Evolutionary conservation across 2,329 filamentous ascomycete species (phyloP).

Genomic region (Lachnellula occidentalis): DNA sequence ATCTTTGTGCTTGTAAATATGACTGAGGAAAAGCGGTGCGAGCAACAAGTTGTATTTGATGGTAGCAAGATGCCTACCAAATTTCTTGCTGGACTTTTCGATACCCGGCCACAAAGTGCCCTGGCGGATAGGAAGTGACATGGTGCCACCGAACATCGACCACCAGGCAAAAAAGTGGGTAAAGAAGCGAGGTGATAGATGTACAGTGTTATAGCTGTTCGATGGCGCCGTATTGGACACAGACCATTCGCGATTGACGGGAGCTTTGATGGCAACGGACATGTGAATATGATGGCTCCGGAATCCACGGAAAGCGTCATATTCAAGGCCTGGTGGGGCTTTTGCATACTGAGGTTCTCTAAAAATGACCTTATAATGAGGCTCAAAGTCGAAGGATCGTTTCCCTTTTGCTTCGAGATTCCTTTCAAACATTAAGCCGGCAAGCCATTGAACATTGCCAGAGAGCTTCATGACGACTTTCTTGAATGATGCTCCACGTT

Average conservation of each 20-base stretch:
- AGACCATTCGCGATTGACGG: constrained; percentile 80
- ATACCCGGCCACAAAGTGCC: constrained; percentile 84
- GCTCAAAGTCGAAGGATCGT: constrained; percentile 81
- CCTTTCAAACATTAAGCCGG: constrained; percentile 86
- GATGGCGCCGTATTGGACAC: constrained; percentile 69
- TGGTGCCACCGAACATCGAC: constrained; percentile 90
- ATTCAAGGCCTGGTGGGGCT: constrained; percentile 49
- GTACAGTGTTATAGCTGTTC: constrained; percentile 91
- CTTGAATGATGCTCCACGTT: constrained; percentile 80
- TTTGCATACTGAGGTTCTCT: constrained; percentile 74
- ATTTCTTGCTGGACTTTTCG: constrained; percentile 98
- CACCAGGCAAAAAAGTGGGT: constrained; percentile 98
- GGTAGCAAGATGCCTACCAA: constrained; percentile 92
- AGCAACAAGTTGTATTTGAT: constrained; percentile 95
- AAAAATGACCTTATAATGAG: constrained; percentile 86
- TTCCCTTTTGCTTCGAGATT: constrained; percentile 61
- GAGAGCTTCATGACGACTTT: constrained; percentile 99
- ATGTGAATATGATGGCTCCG: constrained; percentile 95
- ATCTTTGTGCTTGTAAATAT: constrained; percentile 98
- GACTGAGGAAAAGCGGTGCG: constrained; percentile 88
- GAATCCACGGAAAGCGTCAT: constrained; percentile 96
- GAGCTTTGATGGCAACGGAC: constrained; percentile 85
- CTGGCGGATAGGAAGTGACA: constrained; percentile 92
- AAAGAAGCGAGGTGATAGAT: constrained; percentile 92
- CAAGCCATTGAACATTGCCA: constrained; percentile 88